Base-by-base conservation (phyloP, 2,329 filamentous ascomycete species). In the Coniochaeta sp. region DNA sequence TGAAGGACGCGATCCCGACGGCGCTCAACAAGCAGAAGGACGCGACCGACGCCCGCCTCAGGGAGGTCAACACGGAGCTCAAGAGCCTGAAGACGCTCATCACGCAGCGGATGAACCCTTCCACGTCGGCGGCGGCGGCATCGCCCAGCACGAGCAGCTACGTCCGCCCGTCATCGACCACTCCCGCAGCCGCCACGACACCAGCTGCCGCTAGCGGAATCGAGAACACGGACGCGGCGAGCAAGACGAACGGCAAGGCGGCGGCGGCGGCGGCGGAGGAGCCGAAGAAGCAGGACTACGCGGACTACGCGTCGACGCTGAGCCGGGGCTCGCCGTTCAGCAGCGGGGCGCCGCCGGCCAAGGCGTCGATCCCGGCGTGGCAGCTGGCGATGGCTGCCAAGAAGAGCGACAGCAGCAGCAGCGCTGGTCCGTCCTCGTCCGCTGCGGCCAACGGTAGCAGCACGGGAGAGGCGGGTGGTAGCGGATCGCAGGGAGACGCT, bases 81-180 rank as follows among this genome's bases (percentile, higher is more conserved):
- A 91, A 90, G 79, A 97, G 93, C 72, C 78, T 99, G 68, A 98
- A 97, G 82, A 90, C 90, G 2, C 80, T 99, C 58, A 85, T 99
- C 68, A 78, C 81, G 50, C 84, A 87, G 72, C 77, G 86, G 62
- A 82, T 88, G 81, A 79, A 74, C 59, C 68, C 76, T 14, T 57
- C 64, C n/a, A 61, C 70, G 1, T 64, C 64, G 12, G 60, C 64
- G 17, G 63, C 64, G 26, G 63, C 64, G 44, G 8, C 54, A 5
- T 16, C 54, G 9, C 28, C 54, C 17, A 56, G 22, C 54, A 61
- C 60, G 52, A 68, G 66, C 62, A 71, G 63, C 65, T 71, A 71
- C 62, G 64, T 71, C 42, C 70, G 71, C 10, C 65, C 69, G 17
- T 61, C 65, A 12, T 12, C 42, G 19, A 59, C 62, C 54, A 62